Conservation (phyloP, 2,329 filamentous ascomycete species). For the Alternaria longipes region DNA sequence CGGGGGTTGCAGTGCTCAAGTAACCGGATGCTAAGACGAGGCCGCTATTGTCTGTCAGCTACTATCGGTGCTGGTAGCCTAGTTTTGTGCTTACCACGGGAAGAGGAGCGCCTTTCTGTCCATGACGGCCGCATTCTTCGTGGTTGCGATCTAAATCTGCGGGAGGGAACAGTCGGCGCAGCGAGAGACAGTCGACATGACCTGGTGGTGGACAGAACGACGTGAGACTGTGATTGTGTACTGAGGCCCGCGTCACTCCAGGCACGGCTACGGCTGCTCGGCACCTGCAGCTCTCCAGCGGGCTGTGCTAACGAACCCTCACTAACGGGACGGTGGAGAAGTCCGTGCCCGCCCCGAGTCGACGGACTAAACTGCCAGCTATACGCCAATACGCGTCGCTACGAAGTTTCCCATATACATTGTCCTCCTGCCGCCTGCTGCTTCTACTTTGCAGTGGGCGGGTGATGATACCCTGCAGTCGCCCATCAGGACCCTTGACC, state of each 20-base stretch:
- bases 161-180: slow-evolving; percentile 32
- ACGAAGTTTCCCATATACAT: neutral
- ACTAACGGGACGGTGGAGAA: slow-evolving; percentile 21
- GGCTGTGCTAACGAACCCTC: slow-evolving; percentile 8
- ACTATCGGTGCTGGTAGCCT: neutral
- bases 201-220: slow-evolving; percentile 15
- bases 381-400: neutral
- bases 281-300: slow-evolving; percentile 10
- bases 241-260: slow-evolving; percentile 23
- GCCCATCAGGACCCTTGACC: slow-evolving; percentile 2
- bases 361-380: neutral
- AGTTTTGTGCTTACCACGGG: slow-evolving; percentile 38
- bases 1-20: slow-evolving; percentile 40
- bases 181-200: slow-evolving; percentile 28
- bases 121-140: slow-evolving; percentile 47
- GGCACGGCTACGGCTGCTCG: slow-evolving; percentile 17
- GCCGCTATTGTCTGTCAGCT: slow-evolving; percentile 42
- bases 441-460: neutral
- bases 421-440: neutral
- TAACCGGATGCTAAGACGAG: slow-evolving; percentile 47
- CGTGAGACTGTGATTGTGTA: slow-evolving; percentile 12
- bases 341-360: slow-evolving; percentile 6
- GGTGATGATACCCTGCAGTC: neutral
- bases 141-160: slow-evolving; percentile 31
- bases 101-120: slow-evolving; percentile 49